Evolutionary conservation across 768 basidiomycete species (phyloP).

Genomic region (Pholiota microspora): DNA sequence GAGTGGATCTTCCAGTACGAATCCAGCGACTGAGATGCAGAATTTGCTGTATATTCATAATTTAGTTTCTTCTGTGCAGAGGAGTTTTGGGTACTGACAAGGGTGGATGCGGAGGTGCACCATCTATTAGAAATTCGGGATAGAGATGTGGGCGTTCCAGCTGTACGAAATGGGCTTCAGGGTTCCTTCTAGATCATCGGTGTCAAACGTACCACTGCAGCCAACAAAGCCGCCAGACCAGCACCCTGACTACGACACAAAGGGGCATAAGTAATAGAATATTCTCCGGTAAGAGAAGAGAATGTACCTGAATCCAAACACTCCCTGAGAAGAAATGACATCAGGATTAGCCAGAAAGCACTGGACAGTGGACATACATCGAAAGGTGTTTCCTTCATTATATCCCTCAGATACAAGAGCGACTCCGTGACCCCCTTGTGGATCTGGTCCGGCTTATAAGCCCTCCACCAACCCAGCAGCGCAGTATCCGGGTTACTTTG

Average conservation of each 20-base stretch:
- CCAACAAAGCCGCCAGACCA: conserved; percentile 66
- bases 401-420: conserved; percentile 49
- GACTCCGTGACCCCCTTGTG: conserved; percentile 55
- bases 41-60: conserved; percentile 47
- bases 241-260: conserved; percentile 64
- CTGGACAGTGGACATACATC: conserved; percentile 45
- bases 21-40: conserved; percentile 76
- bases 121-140: conserved; percentile 61
- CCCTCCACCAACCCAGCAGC: conserved; percentile 73
- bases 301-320: conserved; percentile 74
- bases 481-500: conserved; percentile 28
- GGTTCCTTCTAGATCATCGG: neutral
- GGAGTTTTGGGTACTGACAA: conserved; percentile 44
- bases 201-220: conserved; percentile 58
- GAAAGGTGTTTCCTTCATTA: conserved; percentile 58
- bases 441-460: conserved; percentile 52
- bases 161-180: conserved; percentile 12
- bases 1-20: conserved; percentile 50
- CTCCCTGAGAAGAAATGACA: conserved; percentile 38
- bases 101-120: conserved; percentile 69
- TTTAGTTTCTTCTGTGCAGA: neutral
- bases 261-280: conserved; percentile 3
- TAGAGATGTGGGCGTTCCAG: conserved; percentile 42
- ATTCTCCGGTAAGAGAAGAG: neutral
- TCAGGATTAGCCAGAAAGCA: neutral